A percentile compares a stretch with the other conserved stretches of the same genome.
Conservation (phyloP, 805 yeast genomes). For the Debaryomyces prosopidis region DNA sequence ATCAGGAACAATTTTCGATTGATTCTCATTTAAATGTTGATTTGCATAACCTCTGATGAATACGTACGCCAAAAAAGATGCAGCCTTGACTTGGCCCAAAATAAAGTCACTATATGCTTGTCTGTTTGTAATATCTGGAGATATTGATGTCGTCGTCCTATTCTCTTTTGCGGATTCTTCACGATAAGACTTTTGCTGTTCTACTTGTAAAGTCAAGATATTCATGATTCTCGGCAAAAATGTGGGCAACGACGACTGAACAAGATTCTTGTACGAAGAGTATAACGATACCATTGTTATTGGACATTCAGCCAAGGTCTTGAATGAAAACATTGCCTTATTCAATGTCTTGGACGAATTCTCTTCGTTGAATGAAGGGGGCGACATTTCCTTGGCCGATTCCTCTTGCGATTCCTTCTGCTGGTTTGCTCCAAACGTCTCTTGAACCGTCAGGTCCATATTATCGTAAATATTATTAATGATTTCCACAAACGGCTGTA, state of each 20-base stretch:
- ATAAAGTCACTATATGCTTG: constrained; percentile 84
- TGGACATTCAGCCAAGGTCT: constrained; percentile 93
- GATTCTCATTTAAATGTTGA: constrained; percentile 47
- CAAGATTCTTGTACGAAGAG: constrained; percentile 79
- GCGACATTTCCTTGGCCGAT: constrained; percentile 25
- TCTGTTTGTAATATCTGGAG: constrained; percentile 75
- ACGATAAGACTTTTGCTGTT: constrained; percentile 56
- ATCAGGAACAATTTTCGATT: constrained; percentile 72
- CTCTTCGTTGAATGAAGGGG: constrained; percentile 43
- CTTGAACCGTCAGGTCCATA: constrained; percentile 72
- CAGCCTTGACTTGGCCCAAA: constrained; percentile 92
- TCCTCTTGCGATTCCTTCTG: constrained; percentile 3
- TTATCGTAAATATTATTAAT: constrained; percentile 77
- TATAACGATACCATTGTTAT: constrained; percentile 92
- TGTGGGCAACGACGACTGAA: constrained; percentile 65
- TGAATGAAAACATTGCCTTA: constrained; percentile 79
- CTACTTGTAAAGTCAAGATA: constrained; percentile 74
- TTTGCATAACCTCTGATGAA: constrained; percentile 81
- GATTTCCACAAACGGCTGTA: constrained; percentile 74
- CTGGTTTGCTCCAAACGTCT: constrained; percentile 46
- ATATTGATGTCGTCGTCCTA: constrained; percentile 64
- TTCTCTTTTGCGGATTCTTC: constrained; percentile 54
- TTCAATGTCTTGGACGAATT: constrained; percentile 53
- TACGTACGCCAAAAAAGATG: constrained; percentile 90
- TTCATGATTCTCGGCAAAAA: constrained; percentile 83